Percentiles rank a stretch among this genome's conserved stretches.
Conservation (phyloP, 495 filamentous ascomycete species). For the Neurospora tetrasperma region DNA sequence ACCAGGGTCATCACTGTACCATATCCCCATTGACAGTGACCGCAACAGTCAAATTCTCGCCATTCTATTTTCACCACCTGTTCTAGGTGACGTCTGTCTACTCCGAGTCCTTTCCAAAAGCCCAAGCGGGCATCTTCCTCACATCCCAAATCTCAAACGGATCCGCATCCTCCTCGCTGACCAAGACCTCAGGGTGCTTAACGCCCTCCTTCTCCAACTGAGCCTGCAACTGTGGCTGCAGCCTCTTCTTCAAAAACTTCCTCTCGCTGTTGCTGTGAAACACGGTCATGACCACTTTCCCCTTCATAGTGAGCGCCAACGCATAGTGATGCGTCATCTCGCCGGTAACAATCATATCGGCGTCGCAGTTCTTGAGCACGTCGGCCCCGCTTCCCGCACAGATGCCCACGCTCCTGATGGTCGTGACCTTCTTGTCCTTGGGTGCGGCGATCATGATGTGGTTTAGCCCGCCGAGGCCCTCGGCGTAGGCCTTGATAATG, state of each 20-base stretch:
- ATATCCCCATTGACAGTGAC: background rate
- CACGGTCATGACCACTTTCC: slow-evolving; percentile 71
- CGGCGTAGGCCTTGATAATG: slow-evolving; percentile 45
- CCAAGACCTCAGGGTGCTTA: slow-evolving; percentile 46
- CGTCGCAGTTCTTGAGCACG: slow-evolving; percentile 55
- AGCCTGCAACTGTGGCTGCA: slow-evolving; percentile 53
- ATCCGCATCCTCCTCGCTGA: slow-evolving; percentile 73
- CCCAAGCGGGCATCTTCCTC: slow-evolving; percentile 9
- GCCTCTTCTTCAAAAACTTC: slow-evolving; percentile 59
- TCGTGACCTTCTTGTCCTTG: slow-evolving; percentile 6
- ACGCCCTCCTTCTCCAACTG: slow-evolving; percentile 41
- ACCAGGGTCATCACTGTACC: no score
- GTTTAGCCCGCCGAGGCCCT: slow-evolving; percentile 24
- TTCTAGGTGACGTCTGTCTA: background rate
- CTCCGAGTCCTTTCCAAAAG: slow-evolving; percentile 1
- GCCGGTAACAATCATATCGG: slow-evolving; percentile 80
- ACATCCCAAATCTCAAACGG: slow-evolving; percentile 41
- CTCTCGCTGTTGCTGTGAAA: slow-evolving; percentile 91
- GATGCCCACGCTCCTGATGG: slow-evolving; percentile 38
- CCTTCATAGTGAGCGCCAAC: slow-evolving; percentile 74
- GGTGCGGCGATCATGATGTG: slow-evolving; percentile 35
- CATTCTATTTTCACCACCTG: background rate
- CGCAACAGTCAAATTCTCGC: background rate
- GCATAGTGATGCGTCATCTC: slow-evolving; percentile 91
- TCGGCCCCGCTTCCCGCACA: slow-evolving; percentile 79